These are phyloP conservation scores for Xerocomellus chrysenteron DNA, from an alignment of 768 basidiomycete species.

Conservation along the genomic window DNA sequence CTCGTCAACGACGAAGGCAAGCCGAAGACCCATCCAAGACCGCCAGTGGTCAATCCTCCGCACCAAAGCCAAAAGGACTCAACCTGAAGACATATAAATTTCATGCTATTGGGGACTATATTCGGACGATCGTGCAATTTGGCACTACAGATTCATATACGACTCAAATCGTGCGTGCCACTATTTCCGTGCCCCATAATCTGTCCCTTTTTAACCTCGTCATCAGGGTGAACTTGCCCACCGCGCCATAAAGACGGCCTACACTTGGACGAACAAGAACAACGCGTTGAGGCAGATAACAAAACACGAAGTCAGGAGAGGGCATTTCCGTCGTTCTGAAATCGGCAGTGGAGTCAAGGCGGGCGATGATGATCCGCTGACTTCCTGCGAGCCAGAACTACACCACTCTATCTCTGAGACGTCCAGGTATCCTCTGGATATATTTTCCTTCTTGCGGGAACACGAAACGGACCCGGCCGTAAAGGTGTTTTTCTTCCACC, in stretches of 20 bases:
- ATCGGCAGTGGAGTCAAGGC: not conserved
- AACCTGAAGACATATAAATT: constrained; percentile 32
- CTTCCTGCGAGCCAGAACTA: not conserved
- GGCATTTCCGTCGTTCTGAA: not conserved
- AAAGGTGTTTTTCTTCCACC: constrained; percentile 1
- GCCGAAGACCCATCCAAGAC: not conserved
- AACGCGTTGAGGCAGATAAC: constrained; percentile 32
- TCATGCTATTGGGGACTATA: constrained; percentile 32
- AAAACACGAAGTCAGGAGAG: constrained; percentile 13
- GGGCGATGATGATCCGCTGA: not conserved
- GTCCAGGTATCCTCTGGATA: not conserved
- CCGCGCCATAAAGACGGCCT: constrained; percentile 35
- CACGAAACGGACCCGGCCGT: constrained; percentile 2
- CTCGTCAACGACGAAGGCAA: constrained; percentile 6
- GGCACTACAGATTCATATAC: constrained; percentile 7
- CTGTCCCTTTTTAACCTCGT: not conserved
- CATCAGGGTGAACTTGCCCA: constrained; percentile 42
- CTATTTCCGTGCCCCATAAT: not conserved
- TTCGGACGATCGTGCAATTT: not conserved
- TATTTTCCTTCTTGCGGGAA: not conserved
- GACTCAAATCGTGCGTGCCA: not conserved
- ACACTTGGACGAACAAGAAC: constrained; percentile 37
- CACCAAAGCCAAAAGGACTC: constrained; percentile 9
- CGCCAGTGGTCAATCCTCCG: not conserved
- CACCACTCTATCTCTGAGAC: constrained; percentile 5